Percentiles rank a stretch among this genome's conserved stretches.
Evolutionary conservation across 495 filamentous ascomycete species (phyloP).

Genomic region (Penicillium paradoxum): DNA sequence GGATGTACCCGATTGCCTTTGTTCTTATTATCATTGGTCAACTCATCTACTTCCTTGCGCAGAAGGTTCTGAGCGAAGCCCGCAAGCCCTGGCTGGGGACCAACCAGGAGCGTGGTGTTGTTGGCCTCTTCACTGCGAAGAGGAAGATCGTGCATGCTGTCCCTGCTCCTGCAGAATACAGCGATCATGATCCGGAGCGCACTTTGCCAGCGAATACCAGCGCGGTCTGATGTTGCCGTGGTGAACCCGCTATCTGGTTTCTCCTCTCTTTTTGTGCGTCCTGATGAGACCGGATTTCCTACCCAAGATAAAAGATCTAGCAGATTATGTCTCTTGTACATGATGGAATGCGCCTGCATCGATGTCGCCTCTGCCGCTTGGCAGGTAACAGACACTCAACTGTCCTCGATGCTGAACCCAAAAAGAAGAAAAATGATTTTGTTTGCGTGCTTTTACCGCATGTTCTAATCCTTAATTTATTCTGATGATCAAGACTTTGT

Average conservation of each 20-base stretch:
- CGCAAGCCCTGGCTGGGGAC: conserved; percentile 92
- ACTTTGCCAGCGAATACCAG: conserved; percentile 9
- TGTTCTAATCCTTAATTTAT: conserved; percentile 10
- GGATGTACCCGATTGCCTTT: conserved; percentile 93
- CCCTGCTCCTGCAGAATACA: conserved; percentile 6
- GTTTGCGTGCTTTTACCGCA: not conserved
- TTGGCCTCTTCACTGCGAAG: conserved; percentile 84
- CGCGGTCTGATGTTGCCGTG: conserved; percentile 4
- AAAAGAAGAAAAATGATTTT: not conserved
- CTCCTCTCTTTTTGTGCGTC: not conserved
- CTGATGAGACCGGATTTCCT: not conserved
- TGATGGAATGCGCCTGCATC: no score
- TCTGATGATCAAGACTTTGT: not conserved
- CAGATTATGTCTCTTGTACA: not conserved
- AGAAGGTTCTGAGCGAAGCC: conserved; percentile 72
- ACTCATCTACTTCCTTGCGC: conserved; percentile 76
- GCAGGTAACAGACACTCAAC: not conserved
- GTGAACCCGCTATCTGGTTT: not conserved
- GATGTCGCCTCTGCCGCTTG: no score
- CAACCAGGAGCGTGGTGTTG: conserved; percentile 75
- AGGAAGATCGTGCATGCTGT: conserved; percentile 54
- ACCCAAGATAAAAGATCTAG: not conserved
- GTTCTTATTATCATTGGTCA: conserved; percentile 81
- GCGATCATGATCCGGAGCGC: conserved; percentile 7
- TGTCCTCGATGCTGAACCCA: not conserved